Conservation (phyloP, 1,139 yeast genomes). For the Pichia sp. region DNA sequence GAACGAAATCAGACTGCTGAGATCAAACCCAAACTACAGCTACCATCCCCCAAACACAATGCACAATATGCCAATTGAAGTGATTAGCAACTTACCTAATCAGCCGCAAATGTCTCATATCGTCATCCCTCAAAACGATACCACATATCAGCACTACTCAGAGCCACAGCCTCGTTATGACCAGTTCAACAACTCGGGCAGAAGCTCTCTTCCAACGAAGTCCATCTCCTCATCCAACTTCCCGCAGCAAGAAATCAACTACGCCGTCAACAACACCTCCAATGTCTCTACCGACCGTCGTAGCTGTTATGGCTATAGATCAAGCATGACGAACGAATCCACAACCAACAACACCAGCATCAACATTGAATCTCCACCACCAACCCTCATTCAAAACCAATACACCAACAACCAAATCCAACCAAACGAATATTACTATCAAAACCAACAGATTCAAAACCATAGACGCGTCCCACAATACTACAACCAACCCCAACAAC, state of each 20-base stretch:
- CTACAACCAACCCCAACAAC: not conserved
- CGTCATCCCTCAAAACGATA: slow-evolving; percentile 1
- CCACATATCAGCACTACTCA: not conserved
- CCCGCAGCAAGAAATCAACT: not conserved
- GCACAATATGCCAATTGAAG: slow-evolving; percentile 14
- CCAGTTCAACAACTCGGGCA: not conserved
- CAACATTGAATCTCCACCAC: not conserved
- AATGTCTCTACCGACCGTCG: not conserved
- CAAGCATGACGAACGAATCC: slow-evolving; percentile 5
- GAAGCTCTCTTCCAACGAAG: not conserved
- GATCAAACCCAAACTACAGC: slow-evolving; percentile 11
- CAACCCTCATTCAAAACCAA: not conserved
- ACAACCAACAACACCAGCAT: not conserved
- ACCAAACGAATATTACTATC: slow-evolving; percentile 2
- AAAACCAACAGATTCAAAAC: not conserved
- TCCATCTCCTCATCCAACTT: not conserved
- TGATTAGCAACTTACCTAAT: slow-evolving; percentile 12
- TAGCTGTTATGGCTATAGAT: slow-evolving; percentile 6
- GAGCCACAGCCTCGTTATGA: not conserved
- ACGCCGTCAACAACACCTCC: not conserved
- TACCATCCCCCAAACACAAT: slow-evolving; percentile 3
- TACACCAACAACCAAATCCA: not conserved
- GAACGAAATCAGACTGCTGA: slow-evolving; percentile 40
- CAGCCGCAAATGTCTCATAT: slow-evolving; percentile 9
- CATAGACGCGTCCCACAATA: not conserved